A percentile compares a stretch with the other conserved stretches of the same genome.
Conservation (phyloP, 2,329 filamentous ascomycete species). For the Fonsecaea nubica region DNA sequence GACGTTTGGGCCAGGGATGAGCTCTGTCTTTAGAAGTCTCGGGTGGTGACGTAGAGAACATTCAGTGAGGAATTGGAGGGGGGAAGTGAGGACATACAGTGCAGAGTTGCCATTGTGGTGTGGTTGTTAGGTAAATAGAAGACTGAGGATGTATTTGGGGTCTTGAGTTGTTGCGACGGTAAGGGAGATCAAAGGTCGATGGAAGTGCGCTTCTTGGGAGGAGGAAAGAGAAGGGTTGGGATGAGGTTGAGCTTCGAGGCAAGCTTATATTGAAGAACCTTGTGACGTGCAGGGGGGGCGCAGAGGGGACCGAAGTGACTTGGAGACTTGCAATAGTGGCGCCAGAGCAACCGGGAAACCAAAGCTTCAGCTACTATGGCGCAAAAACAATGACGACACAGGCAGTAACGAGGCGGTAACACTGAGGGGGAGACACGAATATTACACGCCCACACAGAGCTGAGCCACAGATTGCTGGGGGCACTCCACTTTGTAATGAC, state of each 20-base stretch:
- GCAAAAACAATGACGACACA: conserved; percentile 37
- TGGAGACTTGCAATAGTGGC: conserved; percentile 13
- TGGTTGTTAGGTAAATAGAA: conserved; percentile 26
- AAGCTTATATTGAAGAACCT: conserved; percentile 24
- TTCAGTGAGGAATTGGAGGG: not conserved
- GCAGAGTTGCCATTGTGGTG: conserved; percentile 63
- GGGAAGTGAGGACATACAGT: conserved; percentile 56
- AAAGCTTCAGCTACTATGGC: conserved; percentile 3
- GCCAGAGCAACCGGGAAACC: conserved; percentile 9
- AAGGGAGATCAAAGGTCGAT: conserved; percentile 5
- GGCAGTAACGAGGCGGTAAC: conserved; percentile 10
- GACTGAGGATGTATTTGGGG: not conserved
- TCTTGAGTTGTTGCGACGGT: conserved; percentile 5
- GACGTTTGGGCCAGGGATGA: conserved; percentile 12
- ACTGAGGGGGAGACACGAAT: not conserved
- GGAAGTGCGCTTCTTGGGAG: conserved; percentile 4
- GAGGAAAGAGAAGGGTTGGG: conserved; percentile 23
- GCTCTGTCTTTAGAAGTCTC: conserved; percentile 15
- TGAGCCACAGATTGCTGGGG: not conserved
- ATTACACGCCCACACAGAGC: not conserved
- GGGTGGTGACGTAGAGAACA: conserved; percentile 28
- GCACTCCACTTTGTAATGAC: conserved; percentile 29
- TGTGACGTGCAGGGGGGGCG: conserved; percentile 24
- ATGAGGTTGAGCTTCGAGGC: conserved; percentile 18
- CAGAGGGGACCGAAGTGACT: conserved; percentile 15